phyloP scores from a whole-genome alignment of 2,329 filamentous ascomycete species.

The Scedosporium boydii region DNA sequence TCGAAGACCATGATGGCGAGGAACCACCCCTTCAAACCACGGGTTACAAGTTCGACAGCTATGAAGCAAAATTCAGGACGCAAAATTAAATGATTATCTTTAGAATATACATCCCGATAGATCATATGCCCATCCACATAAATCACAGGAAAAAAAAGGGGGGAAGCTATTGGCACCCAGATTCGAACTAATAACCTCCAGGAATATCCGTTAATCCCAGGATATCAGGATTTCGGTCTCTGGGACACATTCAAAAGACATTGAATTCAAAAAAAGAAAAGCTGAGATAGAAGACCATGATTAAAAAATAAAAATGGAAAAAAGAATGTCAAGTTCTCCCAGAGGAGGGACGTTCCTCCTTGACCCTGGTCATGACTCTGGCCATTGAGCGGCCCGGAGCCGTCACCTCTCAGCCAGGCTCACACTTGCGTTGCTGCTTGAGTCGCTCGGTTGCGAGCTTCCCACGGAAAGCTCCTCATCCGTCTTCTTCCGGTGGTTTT shows the following conservation, averaged over 20 bases:
- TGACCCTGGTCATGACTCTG: neutral
- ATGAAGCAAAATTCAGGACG: too few relatives aligned
- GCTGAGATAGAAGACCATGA: neutral
- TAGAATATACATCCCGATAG: too few relatives aligned
- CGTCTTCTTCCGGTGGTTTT: neutral
- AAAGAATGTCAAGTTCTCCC: neutral
- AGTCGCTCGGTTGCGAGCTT: neutral
- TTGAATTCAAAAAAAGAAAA: neutral
- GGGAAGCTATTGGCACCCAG: too few relatives aligned
- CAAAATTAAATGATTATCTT: too few relatives aligned
- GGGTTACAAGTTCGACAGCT: too few relatives aligned
- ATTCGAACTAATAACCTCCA: too few relatives aligned
- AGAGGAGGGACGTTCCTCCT: neutral
- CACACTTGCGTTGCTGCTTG: neutral
- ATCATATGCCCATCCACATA: too few relatives aligned
- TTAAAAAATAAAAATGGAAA: neutral
- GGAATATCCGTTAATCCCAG: too few relatives aligned
- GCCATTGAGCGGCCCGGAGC: neutral
- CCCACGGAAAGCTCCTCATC: neutral
- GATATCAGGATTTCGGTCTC: too few relatives aligned
- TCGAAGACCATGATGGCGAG: too few relatives aligned
- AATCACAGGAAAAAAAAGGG: too few relatives aligned
- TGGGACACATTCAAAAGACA: neutral
- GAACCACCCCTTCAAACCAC: too few relatives aligned
- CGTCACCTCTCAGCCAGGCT: neutral